A percentile compares a stretch with the other conserved stretches of the same genome.
Conservation (phyloP, 495 filamentous ascomycete genomes). For the Aspergillus leporis region DNA sequence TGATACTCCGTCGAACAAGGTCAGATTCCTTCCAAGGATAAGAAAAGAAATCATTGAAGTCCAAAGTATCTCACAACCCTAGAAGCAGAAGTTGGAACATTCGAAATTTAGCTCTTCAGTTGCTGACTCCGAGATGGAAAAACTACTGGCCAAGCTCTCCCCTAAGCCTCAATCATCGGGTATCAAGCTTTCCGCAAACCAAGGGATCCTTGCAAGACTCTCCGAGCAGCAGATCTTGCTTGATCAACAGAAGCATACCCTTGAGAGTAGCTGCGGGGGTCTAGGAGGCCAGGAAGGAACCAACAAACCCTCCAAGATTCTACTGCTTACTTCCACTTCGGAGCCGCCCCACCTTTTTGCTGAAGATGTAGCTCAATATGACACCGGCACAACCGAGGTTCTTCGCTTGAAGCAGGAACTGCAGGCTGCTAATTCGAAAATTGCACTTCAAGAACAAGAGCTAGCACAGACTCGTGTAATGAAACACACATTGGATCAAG, state of each 20-base stretch:
- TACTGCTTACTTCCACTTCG: slow-evolving; percentile 58
- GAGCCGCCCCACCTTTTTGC: slow-evolving; percentile 47
- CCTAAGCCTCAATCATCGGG: slow-evolving; percentile 26
- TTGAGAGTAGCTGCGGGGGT: slow-evolving; percentile 37
- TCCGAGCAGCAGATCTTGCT: slow-evolving; percentile 64
- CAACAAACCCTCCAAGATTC: slow-evolving; percentile 49
- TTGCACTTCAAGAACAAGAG: slow-evolving; percentile 81
- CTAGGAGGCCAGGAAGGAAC: slow-evolving; percentile 38
- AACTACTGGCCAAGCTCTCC: slow-evolving; percentile 38
- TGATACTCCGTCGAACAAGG: slow-evolving; percentile 36
- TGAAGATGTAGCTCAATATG: slow-evolving; percentile 15
- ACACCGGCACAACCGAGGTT: slow-evolving; percentile 48
- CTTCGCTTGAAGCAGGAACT: slow-evolving; percentile 70
- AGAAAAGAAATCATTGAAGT: neutral
- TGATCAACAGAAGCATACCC: slow-evolving; percentile 52
- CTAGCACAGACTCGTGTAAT: slow-evolving; percentile 74
- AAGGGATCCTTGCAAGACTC: slow-evolving; percentile 57
- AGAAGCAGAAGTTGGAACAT: slow-evolving; percentile 56
- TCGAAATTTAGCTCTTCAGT: slow-evolving; percentile 25
- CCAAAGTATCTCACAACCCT: slow-evolving; percentile 41
- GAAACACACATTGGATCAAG: slow-evolving; percentile 74
- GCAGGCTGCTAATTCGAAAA: slow-evolving; percentile 72
- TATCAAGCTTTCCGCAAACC: slow-evolving; percentile 22
- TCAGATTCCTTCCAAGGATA: slow-evolving; percentile 21
- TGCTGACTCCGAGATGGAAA: slow-evolving; percentile 38